Evolutionary conservation across 495 filamentous ascomycete genomes (phyloP).

Genomic region (Aspergillus campestris): DNA sequence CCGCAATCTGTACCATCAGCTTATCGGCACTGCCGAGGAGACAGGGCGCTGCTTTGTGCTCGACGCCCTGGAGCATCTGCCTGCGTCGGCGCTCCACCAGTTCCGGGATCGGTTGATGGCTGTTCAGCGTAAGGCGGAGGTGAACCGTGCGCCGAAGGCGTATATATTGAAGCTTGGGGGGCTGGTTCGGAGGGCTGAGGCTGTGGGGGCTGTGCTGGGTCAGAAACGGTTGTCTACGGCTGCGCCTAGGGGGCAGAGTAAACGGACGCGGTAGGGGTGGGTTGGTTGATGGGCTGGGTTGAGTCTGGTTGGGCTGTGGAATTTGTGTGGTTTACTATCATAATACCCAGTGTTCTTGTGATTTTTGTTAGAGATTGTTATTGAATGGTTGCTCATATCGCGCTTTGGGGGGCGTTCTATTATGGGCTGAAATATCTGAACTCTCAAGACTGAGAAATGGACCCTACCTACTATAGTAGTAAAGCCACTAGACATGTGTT

Average conservation of each 20-base stretch:
- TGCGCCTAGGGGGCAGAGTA: slow-evolving; percentile 20
- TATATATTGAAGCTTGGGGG: slow-evolving; percentile 27
- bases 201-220: slow-evolving; percentile 14
- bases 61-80: slow-evolving; percentile 31
- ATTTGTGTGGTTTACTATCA: too few species aligned
- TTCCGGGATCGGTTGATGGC: slow-evolving; percentile 24
- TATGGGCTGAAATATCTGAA: too few species aligned
- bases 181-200: slow-evolving; percentile 25
- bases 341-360: too few species aligned
- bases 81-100: slow-evolving; percentile 23
- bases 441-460: too few species aligned
- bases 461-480: too few species aligned
- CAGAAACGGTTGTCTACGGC: slow-evolving; percentile 31
- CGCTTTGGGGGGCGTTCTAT: too few species aligned
- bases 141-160: slow-evolving; percentile 29
- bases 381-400: too few species aligned
- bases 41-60: slow-evolving; percentile 34
- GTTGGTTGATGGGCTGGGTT: too few species aligned
- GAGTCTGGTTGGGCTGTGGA: too few species aligned
- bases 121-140: slow-evolving; percentile 30
- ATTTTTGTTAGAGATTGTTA: too few species aligned
- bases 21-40: slow-evolving; percentile 35
- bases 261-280: slow-evolving; percentile 26
- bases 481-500: too few species aligned
- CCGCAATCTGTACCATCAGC: slow-evolving; percentile 41